Evolutionary conservation across 2,329 filamentous ascomycete species (phyloP), one percentile per base, ranked within the genome.

Genomic region (Paraconiothyrium sp.): DNA sequence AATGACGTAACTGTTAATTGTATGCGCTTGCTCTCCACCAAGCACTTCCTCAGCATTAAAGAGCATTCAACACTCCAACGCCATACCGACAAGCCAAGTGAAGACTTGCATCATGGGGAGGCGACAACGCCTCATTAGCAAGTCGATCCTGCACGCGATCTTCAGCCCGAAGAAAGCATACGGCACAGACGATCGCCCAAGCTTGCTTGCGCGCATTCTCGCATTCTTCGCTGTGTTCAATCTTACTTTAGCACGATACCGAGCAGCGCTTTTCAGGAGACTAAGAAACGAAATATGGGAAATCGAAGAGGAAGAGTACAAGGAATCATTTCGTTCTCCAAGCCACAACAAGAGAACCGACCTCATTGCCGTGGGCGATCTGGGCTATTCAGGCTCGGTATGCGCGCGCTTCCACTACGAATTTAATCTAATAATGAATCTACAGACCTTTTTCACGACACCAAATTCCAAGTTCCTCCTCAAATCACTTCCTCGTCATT

Each of bases 321-420:
- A 75, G 13, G 80, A 81, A 32, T 86, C 83, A 64, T 89, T 89
- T 67, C 78, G 79, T 5, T 76, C 73, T 35, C 75, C 79, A 14
- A 75, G 74, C 37, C 73, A 73, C 67, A 78, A 74, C 58, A 78
- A 78, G 64, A 76, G 72, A 47, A 75, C 74, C 58, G 74, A 76
- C 52, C 78, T 92, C 35, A 77, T 84, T 1, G 76, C 88, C 0
- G 84, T 90, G 62, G 90, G 89, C 1, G 89, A 92, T 71, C 82
- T 93, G 77, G 90, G 90, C 2, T 92, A 91, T 72, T 91, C 89
- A 32, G 91, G 91, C 52, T 92, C 90, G 24, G 84, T 87, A 75
- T 20, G 74, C 65, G 30, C 60, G 47, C 44, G 58, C 35, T 16
- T 20, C 9, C 57, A n/a, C 27, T n/a, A 59, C 30, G 24, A 3